A percentile compares a stretch with the other conserved stretches of the same genome.
Evolutionary conservation across 2,329 filamentous ascomycete species (phyloP).

Genomic region (Colletotrichum orbiculare): DNA sequence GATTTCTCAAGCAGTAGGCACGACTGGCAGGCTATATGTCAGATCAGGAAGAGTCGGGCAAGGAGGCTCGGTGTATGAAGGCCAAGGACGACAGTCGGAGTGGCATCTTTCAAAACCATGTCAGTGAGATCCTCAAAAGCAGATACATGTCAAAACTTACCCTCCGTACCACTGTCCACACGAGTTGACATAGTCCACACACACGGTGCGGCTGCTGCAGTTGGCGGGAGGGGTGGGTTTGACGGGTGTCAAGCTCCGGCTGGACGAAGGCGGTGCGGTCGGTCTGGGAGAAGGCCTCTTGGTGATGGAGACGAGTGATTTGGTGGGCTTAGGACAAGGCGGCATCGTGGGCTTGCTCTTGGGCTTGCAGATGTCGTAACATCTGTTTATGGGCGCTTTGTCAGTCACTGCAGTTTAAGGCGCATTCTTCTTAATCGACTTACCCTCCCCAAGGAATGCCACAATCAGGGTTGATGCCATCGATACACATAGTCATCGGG

Average conservation of each 20-base stretch:
- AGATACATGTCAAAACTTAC: conserved; percentile 31
- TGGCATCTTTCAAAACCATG: conserved; percentile 21
- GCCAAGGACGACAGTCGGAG: conserved; percentile 35
- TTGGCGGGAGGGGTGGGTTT: conserved; percentile 12
- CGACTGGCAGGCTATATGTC: conserved; percentile 1
- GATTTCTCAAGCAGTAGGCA: background rate
- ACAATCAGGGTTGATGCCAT: conserved; percentile 43
- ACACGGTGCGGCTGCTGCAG: conserved; percentile 42
- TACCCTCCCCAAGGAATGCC: conserved; percentile 43
- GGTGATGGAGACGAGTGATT: conserved; percentile 3
- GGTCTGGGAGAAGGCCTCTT: conserved; percentile 2
- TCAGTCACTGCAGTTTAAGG: background rate
- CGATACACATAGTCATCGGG: conserved; percentile 41
- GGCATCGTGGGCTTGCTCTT: conserved; percentile 28
- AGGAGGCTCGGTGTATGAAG: conserved; percentile 34
- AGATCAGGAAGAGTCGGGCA: conserved; percentile 23
- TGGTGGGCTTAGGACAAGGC: conserved; percentile 23
- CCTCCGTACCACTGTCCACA: conserved; percentile 39
- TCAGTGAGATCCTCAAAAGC: background rate
- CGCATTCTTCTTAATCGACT: conserved; percentile 2
- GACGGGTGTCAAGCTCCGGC: background rate
- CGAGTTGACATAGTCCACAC: conserved; percentile 37
- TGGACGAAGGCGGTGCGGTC: conserved; percentile 1
- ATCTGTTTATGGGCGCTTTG: conserved; percentile 21
- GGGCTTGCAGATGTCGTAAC: conserved; percentile 44